Evolutionary conservation across 1,139 yeast species (phyloP).

Genomic region (Geotrichum citri-aurantii): DNA sequence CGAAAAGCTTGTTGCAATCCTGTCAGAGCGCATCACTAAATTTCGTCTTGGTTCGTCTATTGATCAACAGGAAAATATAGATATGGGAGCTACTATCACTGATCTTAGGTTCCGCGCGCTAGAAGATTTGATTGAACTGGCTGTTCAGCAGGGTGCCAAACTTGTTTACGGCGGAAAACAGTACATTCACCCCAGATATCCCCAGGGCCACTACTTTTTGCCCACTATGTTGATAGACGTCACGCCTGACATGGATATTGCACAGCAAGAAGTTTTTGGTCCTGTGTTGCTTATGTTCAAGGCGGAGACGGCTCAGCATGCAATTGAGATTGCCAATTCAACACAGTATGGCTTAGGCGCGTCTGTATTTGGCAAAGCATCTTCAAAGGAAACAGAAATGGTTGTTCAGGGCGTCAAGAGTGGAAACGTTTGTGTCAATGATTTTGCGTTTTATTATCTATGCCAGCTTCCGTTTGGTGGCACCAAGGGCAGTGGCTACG

Average conservation of each 20-base stretch:
- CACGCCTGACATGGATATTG: slow-evolving; percentile 68
- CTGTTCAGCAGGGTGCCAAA: slow-evolving; percentile 75
- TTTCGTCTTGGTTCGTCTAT: slow-evolving; percentile 84
- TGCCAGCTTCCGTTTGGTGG: slow-evolving; percentile 98
- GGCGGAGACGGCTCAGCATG: slow-evolving; percentile 61
- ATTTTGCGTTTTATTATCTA: slow-evolving; percentile 91
- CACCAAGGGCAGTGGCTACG: slow-evolving; percentile 84
- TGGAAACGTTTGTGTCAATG: slow-evolving; percentile 94
- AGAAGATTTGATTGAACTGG: slow-evolving; percentile 62
- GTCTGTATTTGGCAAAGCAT: slow-evolving; percentile 66
- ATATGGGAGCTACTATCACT: slow-evolving; percentile 93
- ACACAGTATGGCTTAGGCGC: slow-evolving; percentile 89
- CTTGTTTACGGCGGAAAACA: slow-evolving; percentile 74
- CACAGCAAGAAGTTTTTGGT: slow-evolving; percentile 88
- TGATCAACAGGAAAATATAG: slow-evolving; percentile 77
- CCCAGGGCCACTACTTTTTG: slow-evolving; percentile 87
- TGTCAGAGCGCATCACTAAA: slow-evolving; percentile 51
- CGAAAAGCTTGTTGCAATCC: slow-evolving; percentile 50
- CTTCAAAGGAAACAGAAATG: slow-evolving; percentile 48
- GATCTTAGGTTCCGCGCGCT: slow-evolving; percentile 63
- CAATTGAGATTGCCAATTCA: slow-evolving; percentile 75
- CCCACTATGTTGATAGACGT: slow-evolving; percentile 87
- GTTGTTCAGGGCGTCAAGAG: slow-evolving; percentile 61
- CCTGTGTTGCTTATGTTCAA: slow-evolving; percentile 77
- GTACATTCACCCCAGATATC: slow-evolving; percentile 81